phyloP scores from a whole-genome alignment of 1,284 basidiomycete species.

The Meira miltonrushii region DNA sequence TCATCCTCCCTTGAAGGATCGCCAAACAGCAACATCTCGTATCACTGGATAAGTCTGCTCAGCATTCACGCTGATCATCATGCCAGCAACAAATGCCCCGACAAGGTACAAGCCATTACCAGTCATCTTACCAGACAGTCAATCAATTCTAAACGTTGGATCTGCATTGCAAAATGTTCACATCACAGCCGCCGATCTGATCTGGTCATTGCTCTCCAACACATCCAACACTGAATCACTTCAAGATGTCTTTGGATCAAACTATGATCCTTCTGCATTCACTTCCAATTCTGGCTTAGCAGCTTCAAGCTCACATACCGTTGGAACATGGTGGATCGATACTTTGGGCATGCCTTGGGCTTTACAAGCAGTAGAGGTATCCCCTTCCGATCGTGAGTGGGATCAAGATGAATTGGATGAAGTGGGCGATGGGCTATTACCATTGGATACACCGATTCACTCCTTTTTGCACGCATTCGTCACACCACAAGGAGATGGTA shows the following conservation, averaged over 20 bases:
- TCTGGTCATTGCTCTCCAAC: conserved; percentile 30
- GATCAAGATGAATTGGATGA: conserved; percentile 22
- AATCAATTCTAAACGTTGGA: conserved; percentile 28
- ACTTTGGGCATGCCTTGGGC: conserved; percentile 30
- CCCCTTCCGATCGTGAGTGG: conserved; percentile 35
- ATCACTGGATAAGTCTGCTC: too few relatives aligned
- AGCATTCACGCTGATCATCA: too few relatives aligned
- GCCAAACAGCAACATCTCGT: too few relatives aligned
- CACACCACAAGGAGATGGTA: not conserved
- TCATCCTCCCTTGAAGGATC: too few relatives aligned
- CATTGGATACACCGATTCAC: not conserved
- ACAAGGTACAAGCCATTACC: conserved; percentile 18
- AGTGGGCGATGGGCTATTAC: conserved; percentile 21
- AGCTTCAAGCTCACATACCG: not conserved
- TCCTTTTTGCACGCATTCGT: conserved; percentile 8
- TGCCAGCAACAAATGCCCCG: too few relatives aligned
- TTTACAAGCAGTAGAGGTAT: conserved; percentile 25
- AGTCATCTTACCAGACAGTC: conserved; percentile 34
- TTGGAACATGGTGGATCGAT: conserved; percentile 27
- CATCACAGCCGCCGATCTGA: conserved; percentile 22
- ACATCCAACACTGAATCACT: conserved; percentile 22
- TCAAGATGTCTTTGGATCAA: conserved; percentile 26
- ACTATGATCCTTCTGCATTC: conserved; percentile 19
- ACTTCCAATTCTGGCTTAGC: too few relatives aligned
- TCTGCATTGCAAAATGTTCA: conserved; percentile 14